Evolutionary conservation across 495 filamentous ascomycete species (phyloP).

Genomic region (Penicillium nucicola): DNA sequence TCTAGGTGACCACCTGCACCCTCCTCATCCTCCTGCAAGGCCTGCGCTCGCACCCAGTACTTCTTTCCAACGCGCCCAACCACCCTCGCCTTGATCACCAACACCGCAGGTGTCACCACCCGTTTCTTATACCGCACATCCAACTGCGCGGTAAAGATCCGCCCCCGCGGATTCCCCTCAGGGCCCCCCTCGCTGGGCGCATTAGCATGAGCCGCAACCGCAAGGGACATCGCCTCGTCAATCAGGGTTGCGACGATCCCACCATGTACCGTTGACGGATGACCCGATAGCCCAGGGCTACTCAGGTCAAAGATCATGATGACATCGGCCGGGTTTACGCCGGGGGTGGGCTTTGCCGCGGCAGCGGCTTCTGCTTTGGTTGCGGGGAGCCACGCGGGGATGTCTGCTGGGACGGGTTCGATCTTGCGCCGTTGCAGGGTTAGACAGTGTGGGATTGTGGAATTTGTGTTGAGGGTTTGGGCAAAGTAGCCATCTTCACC

Average conservation of each 20-base stretch:
- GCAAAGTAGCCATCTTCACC: slow-evolving; percentile 43
- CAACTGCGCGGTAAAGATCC: slow-evolving; percentile 38
- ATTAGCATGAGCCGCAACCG: slow-evolving; percentile 30
- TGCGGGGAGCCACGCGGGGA: slow-evolving; percentile 32
- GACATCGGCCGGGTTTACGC: slow-evolving; percentile 32
- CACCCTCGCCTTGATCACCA: slow-evolving; percentile 33
- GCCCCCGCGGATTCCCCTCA: slow-evolving; percentile 26
- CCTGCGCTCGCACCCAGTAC: slow-evolving; percentile 41
- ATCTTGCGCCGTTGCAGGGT: slow-evolving; percentile 34
- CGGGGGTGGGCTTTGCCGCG: slow-evolving; percentile 15
- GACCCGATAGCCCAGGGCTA: slow-evolving; percentile 35
- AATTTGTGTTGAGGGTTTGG: slow-evolving; percentile 28
- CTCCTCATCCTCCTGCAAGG: slow-evolving; percentile 34
- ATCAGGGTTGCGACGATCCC: slow-evolving; percentile 66
- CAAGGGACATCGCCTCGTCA: slow-evolving; percentile 56
- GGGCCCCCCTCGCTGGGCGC: neutral
- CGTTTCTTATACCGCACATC: slow-evolving; percentile 39
- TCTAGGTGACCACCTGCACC: slow-evolving; percentile 27
- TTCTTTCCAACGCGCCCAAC: slow-evolving; percentile 35
- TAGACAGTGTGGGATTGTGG: slow-evolving; percentile 38
- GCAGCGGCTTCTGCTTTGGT: slow-evolving; percentile 28
- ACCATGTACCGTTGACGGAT: slow-evolving; percentile 39
- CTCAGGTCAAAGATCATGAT: slow-evolving; percentile 35
- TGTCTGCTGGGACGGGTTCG: slow-evolving; percentile 13
- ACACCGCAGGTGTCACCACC: slow-evolving; percentile 28